Base-by-base conservation (phyloP, 176 grass and related monocot species). In the Triticum turgidum region DNA sequence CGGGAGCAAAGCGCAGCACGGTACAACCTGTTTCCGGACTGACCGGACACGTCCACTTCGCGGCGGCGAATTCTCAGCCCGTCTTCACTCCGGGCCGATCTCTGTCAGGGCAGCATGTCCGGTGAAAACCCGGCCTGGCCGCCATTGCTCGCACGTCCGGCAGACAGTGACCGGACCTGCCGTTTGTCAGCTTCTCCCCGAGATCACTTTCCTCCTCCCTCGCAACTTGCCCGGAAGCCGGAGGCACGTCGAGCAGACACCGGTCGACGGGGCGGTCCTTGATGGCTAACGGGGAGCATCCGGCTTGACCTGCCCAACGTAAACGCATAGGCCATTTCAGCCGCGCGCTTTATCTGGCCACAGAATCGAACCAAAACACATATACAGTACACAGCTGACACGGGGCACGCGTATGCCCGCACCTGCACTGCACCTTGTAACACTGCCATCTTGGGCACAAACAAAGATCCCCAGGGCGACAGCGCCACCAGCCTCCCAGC, bases 251-350 rank as follows among this genome's bases (percentile, higher is more conserved):
- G 5, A n/a, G 12, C 11, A 35, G 52, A 56, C 52, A 56, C 52
- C 52, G 30, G 56, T 35, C 1, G 41, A 51, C 20, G 27, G 42
- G 42, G 11, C 5, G 44, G 44, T 52, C 49, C 49, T 61, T 52
- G 76, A 78, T 79, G 67, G 67, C 0, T 41, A n/a, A 64, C 3
- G 32, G 81, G 67, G 35, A 42, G 51, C n/a, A 62, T 56, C 41
- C 72, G 41, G 41, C 25, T 84, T 65, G 71, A 76, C 71, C 12
- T 64, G 38, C 82, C 39, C 38, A 32, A 76, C 65, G 38, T 84
- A 65, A 84, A 74, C 35, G 59, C 70, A 45, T 45, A 10, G 24
- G n/a, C 22, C 21, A 45, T 84, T 72, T 63, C 17, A 7, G 35
- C 58, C 9, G 3, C 39, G 54, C 24, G 30, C 25, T 84, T 70